A percentile compares a stretch with the other conserved stretches of the same genome.
These are phyloP conservation scores for Sphaceloma murrayae DNA, from an alignment of 2,329 filamentous ascomycete species.

Conservation along the genomic window DNA sequence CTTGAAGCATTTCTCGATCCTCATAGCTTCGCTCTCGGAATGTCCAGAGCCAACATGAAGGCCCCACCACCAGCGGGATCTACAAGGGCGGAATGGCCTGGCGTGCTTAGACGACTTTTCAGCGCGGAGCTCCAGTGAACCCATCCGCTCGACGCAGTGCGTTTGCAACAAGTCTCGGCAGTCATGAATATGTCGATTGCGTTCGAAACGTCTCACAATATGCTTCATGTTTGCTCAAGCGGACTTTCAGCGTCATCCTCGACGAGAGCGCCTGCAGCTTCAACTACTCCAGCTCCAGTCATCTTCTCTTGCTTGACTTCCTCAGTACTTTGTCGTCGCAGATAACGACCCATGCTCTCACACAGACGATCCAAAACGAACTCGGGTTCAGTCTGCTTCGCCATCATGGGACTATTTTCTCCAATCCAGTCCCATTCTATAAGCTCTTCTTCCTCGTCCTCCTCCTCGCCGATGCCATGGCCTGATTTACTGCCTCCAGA, in stretches of 20 bases:
- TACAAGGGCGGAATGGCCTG: too few relatives aligned
- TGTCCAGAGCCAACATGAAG: too few relatives aligned
- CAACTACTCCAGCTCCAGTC: conserved; percentile 6
- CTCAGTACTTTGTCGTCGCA: conserved; percentile 21
- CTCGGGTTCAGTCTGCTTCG: conserved; percentile 52
- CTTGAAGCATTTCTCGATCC: too few relatives aligned
- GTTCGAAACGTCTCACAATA: too few relatives aligned
- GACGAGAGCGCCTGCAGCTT: conserved; percentile 1
- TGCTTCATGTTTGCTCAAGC: not conserved
- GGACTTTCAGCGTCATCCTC: too few relatives aligned
- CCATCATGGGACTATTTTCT: conserved; percentile 57
- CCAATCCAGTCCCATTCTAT: conserved; percentile 67
- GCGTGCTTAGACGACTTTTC: too few relatives aligned
- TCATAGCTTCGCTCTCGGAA: too few relatives aligned
- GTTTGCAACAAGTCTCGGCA: not conserved
- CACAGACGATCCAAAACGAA: conserved; percentile 58
- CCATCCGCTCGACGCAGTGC: too few relatives aligned
- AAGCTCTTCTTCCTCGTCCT: conserved; percentile 49
- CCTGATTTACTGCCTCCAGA: conserved; percentile 10
- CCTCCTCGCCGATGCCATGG: too few relatives aligned
- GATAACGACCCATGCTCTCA: conserved; percentile 50
- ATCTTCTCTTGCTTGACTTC: conserved; percentile 9
- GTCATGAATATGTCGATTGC: too few relatives aligned
- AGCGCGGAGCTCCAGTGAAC: too few relatives aligned
- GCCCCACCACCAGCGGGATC: too few relatives aligned